These are phyloP conservation scores for Phytomonas sp. DNA, from an alignment of 208 protist species.

Conservation along the genomic window DNA sequence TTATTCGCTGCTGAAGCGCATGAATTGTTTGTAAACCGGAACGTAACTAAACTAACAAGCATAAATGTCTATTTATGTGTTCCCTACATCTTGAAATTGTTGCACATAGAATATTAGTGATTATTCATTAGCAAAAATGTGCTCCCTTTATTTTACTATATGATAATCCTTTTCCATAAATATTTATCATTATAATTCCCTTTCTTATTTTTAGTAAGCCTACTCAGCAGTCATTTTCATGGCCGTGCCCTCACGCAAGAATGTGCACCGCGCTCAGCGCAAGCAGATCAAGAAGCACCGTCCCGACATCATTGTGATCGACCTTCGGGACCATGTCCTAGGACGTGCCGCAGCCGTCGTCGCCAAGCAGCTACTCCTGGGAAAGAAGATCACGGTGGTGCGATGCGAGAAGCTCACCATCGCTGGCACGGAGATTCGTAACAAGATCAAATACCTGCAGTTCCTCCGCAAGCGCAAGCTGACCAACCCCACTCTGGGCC, in stretches of 20 bases:
- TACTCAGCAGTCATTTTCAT: slow-evolving; percentile 16
- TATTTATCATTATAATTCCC: background rate
- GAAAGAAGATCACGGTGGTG: slow-evolving; percentile 95
- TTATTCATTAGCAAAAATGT: background rate
- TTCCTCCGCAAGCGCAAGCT: slow-evolving; percentile 95
- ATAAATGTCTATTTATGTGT: too few relatives aligned
- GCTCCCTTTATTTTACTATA: background rate
- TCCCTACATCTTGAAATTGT: background rate
- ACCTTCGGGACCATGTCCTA: slow-evolving; percentile 96
- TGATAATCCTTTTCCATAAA: background rate
- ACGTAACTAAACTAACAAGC: background rate
- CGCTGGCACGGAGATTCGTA: slow-evolving; percentile 94
- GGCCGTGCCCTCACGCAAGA: slow-evolving; percentile 63
- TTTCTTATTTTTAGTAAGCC: slow-evolving; percentile 11
- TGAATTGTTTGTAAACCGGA: background rate
- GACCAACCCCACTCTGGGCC: slow-evolving; percentile 96
- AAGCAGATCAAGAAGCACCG: slow-evolving; percentile 75
- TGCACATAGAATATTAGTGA: background rate
- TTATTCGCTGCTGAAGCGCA: background rate
- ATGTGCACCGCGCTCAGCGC: slow-evolving; percentile 47
- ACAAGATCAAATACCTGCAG: slow-evolving; percentile 94
- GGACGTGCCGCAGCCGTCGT: slow-evolving; percentile 96
- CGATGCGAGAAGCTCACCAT: slow-evolving; percentile 96
- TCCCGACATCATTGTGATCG: slow-evolving; percentile 92
- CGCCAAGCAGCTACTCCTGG: slow-evolving; percentile 96